Conservation (phyloP, 768 basidiomycete species). For the Cubamyces sp. region DNA sequence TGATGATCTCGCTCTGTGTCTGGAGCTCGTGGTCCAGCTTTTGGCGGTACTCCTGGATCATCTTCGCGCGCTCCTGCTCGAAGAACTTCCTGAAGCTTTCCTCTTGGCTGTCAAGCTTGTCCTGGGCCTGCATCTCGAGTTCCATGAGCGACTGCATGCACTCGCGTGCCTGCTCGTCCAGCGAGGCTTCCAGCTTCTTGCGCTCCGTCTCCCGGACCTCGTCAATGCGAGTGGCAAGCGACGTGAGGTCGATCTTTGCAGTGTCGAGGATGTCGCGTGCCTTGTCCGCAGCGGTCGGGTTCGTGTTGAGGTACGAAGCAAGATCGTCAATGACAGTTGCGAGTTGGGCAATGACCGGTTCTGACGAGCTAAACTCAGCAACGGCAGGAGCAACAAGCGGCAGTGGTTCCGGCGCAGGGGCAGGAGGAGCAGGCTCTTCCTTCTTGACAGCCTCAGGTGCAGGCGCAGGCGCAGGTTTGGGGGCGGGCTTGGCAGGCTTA, state of each 20-base stretch:
- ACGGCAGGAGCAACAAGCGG: constrained; percentile 85
- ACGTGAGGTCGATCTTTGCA: constrained; percentile 80
- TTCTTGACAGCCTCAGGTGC: constrained; percentile 29
- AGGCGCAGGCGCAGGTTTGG: constrained; percentile 12
- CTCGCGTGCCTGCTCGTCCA: constrained; percentile 86
- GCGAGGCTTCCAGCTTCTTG: constrained; percentile 57
- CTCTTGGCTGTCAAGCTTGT: constrained; percentile 84
- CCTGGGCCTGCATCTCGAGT: constrained; percentile 83
- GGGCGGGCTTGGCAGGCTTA: constrained; percentile 47
- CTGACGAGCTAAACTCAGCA: constrained; percentile 68
- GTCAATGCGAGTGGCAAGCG: constrained; percentile 77
- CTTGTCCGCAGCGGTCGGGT: constrained; percentile 67
- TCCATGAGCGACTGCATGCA: constrained; percentile 82
- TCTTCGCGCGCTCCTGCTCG: constrained; percentile 72
- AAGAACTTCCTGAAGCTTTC: constrained; percentile 83
- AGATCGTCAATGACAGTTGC: constrained; percentile 93
- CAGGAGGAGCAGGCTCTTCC: constrained; percentile 33
- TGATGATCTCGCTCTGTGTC: constrained; percentile 90
- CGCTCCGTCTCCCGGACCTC: constrained; percentile 82
- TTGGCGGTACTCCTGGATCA: constrained; percentile 80
- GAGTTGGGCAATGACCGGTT: constrained; percentile 92
- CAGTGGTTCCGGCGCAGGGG: constrained; percentile 48
- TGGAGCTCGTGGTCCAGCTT: constrained; percentile 85
- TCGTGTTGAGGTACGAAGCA: constrained; percentile 77
- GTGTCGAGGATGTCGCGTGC: constrained; percentile 76